Conservation (phyloP, 2,329 filamentous ascomycete species). For the Trichoderma sp. region DNA sequence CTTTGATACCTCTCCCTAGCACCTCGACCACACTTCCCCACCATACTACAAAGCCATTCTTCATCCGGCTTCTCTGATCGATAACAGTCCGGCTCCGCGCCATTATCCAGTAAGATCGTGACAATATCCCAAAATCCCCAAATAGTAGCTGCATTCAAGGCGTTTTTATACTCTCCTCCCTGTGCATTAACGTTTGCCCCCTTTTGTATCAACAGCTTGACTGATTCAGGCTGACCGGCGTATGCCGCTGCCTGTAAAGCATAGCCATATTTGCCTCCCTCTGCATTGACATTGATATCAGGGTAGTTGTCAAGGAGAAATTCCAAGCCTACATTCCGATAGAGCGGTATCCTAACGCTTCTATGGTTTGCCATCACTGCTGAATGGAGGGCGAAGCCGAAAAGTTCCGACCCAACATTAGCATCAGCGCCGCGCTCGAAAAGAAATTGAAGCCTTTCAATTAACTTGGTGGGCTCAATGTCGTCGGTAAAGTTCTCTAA, state of each 20-base stretch:
- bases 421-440: not conserved
- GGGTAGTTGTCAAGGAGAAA: not conserved
- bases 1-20: not conserved
- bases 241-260: slow-evolving; percentile 28
- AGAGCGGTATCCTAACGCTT: not conserved
- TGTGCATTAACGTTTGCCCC: slow-evolving; percentile 10
- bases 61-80: not conserved
- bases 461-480: not conserved
- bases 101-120: slow-evolving; percentile 8
- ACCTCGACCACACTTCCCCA: not conserved
- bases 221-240: not conserved
- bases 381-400: not conserved
- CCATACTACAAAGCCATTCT: not conserved
- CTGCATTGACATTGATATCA: slow-evolving; percentile 19
- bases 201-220: slow-evolving; percentile 20
- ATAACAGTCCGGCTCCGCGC: slow-evolving; percentile 23
- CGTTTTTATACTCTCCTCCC: slow-evolving; percentile 8
- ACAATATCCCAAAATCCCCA: slow-evolving; percentile 15
- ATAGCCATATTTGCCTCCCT: slow-evolving; percentile 24
- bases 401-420: not conserved
- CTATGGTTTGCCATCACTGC: not conserved
- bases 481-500: not conserved
- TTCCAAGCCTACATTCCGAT: not conserved
- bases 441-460: not conserved
- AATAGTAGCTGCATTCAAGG: slow-evolving; percentile 19